Conservation (phyloP, 768 basidiomycete genomes). For the Lactarius quietus region DNA sequence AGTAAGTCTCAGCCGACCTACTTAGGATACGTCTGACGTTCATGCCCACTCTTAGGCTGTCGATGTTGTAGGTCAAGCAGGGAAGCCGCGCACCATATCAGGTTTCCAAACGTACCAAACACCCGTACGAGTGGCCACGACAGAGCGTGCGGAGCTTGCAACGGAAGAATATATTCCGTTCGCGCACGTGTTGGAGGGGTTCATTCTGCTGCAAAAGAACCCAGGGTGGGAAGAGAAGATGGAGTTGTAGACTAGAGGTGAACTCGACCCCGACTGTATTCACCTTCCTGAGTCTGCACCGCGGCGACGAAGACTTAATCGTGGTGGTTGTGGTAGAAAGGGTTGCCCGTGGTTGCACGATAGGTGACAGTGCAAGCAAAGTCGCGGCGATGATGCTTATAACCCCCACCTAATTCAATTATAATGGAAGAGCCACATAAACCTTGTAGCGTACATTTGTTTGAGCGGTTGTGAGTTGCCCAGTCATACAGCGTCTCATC, state of each 20-base stretch:
- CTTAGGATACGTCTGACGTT: not conserved
- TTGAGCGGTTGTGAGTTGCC: not conserved
- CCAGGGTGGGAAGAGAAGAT: constrained; percentile 87
- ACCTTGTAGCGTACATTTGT: not conserved
- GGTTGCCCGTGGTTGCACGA: not conserved
- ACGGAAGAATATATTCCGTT: constrained; percentile 97
- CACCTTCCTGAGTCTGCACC: not conserved
- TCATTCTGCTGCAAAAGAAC: constrained; percentile 89
- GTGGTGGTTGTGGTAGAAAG: not conserved
- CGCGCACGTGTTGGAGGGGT: constrained; percentile 85
- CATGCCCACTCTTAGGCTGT: constrained; percentile 58
- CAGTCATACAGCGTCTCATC: not conserved
- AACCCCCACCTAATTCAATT: not conserved
- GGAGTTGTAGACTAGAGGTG: constrained; percentile 51
- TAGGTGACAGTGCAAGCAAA: not conserved
- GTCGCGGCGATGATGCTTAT: not conserved
- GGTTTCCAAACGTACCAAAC: constrained; percentile 99
- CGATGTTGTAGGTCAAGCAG: constrained; percentile 96
- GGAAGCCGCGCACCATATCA: constrained; percentile 93
- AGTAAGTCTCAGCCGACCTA: constrained; percentile 39
- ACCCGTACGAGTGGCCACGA: constrained; percentile 91
- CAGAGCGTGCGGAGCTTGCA: constrained; percentile 91
- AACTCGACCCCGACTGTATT: constrained; percentile 6
- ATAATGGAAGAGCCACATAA: not conserved
- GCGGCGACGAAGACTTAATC: not conserved